Conservation (phyloP, 129 eudicot genomes). For the Cynara cardunculus region DNA sequence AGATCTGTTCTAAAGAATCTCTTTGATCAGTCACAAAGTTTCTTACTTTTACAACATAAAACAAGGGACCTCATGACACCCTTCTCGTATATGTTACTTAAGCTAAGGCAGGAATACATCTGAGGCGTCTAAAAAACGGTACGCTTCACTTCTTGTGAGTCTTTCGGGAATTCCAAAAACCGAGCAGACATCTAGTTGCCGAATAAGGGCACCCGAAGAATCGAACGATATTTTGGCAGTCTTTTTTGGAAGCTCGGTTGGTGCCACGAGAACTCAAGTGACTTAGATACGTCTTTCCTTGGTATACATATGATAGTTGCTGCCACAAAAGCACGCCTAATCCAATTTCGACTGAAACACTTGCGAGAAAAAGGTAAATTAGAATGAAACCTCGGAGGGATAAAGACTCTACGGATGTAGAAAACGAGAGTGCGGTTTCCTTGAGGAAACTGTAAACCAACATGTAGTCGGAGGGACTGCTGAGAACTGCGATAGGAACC, state of each 20-base stretch:
- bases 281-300: conserved; percentile 73
- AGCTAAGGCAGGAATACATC: not conserved
- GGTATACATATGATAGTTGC: conserved; percentile 65
- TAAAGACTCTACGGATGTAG: conserved; percentile 52
- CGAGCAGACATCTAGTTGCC: conserved; percentile 44
- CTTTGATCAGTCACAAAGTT: conserved; percentile 13
- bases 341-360: conserved; percentile 75
- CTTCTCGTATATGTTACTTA: conserved; percentile 9
- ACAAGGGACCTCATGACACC: not conserved
- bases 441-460: conserved; percentile 28
- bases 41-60: conserved; percentile 16
- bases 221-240: conserved; percentile 57
- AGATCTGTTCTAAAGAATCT: not conserved
- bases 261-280: conserved; percentile 54
- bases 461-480: conserved; percentile 25
- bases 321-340: conserved; percentile 88
- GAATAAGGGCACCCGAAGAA: conserved; percentile 68
- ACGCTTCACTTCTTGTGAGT: conserved; percentile 53
- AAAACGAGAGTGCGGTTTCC: conserved; percentile 39
- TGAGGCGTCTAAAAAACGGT: not conserved
- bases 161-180: conserved; percentile 62
- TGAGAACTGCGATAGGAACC: conserved; percentile 21
- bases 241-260: conserved; percentile 46
- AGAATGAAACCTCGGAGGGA: conserved; percentile 66
- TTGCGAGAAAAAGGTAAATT: conserved; percentile 66